phyloP scores from a whole-genome alignment of 2,329 filamentous ascomycete genomes.

The Exophiala sp. region DNA sequence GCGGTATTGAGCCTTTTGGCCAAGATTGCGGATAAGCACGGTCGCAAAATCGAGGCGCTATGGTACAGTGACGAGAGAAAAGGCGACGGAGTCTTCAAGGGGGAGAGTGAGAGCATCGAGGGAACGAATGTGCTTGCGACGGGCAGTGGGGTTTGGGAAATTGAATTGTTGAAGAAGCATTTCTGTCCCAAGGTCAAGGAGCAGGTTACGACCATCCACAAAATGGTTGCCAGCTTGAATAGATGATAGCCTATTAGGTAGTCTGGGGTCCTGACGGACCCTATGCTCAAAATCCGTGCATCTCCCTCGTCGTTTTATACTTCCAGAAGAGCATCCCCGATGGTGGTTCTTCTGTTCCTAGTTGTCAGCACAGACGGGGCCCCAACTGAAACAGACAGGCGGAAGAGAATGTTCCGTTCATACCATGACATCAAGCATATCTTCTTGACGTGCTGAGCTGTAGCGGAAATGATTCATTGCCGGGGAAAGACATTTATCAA shows the following conservation, averaged over 20 bases:
- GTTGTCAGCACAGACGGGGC: too few relatives aligned
- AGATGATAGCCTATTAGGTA: background rate
- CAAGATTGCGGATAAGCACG: conserved; percentile 74
- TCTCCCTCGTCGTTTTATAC: too few relatives aligned
- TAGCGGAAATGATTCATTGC: too few relatives aligned
- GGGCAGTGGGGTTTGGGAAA: conserved; percentile 78
- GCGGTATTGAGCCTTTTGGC: conserved; percentile 72
- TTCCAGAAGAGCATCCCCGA: too few relatives aligned
- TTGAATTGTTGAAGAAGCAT: conserved; percentile 75
- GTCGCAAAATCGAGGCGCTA: conserved; percentile 71
- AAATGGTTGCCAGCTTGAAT: conserved; percentile 45
- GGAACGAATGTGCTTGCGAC: conserved; percentile 78
- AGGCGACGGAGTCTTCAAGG: conserved; percentile 80
- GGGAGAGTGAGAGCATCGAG: conserved; percentile 67
- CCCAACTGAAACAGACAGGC: too few relatives aligned
- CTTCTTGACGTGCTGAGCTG: too few relatives aligned
- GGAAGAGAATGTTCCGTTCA: too few relatives aligned
- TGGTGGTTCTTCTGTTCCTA: too few relatives aligned
- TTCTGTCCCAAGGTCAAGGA: conserved; percentile 83
- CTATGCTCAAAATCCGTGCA: too few relatives aligned
- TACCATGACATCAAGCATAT: too few relatives aligned
- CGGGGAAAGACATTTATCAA: too few relatives aligned
- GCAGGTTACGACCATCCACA: conserved; percentile 63
- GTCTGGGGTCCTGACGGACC: too few relatives aligned
- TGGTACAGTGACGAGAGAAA: conserved; percentile 94